Evolutionary conservation across 768 basidiomycete genomes (phyloP).

Genomic region (Lyophyllum atratum): DNA sequence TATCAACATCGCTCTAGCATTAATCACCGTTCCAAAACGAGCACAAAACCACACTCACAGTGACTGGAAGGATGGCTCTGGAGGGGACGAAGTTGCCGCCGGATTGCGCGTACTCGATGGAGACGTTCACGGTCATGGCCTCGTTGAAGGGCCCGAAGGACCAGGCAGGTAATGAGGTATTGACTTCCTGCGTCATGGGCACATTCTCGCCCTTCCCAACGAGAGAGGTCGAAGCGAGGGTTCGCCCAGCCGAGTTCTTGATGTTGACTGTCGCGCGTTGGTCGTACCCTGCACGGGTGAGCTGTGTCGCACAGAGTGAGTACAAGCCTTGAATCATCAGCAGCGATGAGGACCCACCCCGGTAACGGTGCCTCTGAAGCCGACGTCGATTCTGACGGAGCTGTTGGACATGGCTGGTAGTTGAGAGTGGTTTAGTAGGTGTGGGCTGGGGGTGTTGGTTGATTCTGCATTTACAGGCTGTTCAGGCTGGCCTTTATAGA

Average conservation of each 20-base stretch:
- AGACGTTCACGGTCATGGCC: not conserved
- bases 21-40: not conserved
- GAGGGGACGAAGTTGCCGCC: conserved; percentile 3
- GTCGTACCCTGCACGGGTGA: not conserved
- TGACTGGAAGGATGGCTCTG: conserved; percentile 1
- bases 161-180: not conserved
- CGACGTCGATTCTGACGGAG: conserved; percentile 1
- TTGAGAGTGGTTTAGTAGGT: not conserved
- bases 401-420: not conserved
- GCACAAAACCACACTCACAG: not conserved
- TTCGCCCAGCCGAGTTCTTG: not conserved
- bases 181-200: conserved; percentile 4
- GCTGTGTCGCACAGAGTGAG: not conserved
- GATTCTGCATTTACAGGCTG: not conserved
- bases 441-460: not conserved
- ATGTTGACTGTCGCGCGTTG: conserved; percentile 11
- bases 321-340: not conserved
- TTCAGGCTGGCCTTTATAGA: not conserved
- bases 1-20: not conserved
- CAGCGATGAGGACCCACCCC: not conserved
- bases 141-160: conserved; percentile 13
- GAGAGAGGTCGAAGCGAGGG: conserved; percentile 4
- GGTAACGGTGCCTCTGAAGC: conserved; percentile 6
- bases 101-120: not conserved
- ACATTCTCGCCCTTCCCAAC: conserved; percentile 2